Percentiles rank a stretch among this genome's conserved stretches.
These are phyloP conservation scores for Phytophthora macrochlamydospora DNA, from an alignment of 352 stramenopile genomes.

Conservation along the genomic window DNA sequence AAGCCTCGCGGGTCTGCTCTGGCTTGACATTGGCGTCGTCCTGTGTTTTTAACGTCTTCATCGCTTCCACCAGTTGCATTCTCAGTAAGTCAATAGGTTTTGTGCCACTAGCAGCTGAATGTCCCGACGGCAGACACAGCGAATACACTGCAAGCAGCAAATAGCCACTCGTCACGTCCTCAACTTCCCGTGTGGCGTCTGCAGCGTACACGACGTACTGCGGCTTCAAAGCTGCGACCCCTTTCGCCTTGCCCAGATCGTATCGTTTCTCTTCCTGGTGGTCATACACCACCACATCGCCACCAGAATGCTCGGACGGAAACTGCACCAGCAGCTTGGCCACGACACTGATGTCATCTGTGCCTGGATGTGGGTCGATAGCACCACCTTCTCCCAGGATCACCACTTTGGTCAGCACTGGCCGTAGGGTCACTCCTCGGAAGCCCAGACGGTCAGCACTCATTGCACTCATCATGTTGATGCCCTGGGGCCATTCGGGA, in stretches of 20 bases:
- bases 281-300: constrained; percentile 6
- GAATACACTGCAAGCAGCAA: constrained; percentile 9
- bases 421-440: background rate
- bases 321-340: constrained; percentile 13
- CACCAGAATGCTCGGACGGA: constrained; percentile 8
- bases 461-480: background rate
- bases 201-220: constrained; percentile 9
- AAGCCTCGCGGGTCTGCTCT: background rate
- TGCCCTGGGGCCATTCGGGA: background rate
- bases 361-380: background rate
- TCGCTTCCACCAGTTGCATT: background rate
- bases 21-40: background rate
- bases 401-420: constrained; percentile 9
- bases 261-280: background rate
- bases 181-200: background rate
- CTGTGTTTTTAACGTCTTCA: background rate
- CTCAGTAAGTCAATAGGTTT: background rate
- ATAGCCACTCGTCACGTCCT: constrained; percentile 9
- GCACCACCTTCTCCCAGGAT: constrained; percentile 2
- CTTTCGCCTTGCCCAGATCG: constrained; percentile 6
- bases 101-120: background rate
- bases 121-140: constrained; percentile 4
- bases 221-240: constrained; percentile 2
- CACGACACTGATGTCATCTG: background rate
- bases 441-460: constrained; percentile 4